Percentiles rank a stretch among this genome's conserved stretches.
These are phyloP conservation scores for Circinella minor DNA, from an alignment of 371 early-diverging fungal genomes.

Conservation along the genomic window DNA sequence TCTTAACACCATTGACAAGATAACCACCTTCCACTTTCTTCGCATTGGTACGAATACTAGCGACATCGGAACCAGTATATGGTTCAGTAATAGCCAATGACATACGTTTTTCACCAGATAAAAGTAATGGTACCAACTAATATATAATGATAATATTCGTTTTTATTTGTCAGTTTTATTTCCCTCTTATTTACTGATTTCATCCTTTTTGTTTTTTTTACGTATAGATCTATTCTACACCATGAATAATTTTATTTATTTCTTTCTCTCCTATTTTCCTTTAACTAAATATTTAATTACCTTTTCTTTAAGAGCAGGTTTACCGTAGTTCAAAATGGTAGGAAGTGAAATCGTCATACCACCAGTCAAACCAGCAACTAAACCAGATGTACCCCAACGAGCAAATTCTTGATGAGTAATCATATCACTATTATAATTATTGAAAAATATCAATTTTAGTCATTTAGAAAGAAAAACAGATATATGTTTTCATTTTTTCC, in stretches of 20 bases:
- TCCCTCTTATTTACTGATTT: too few relatives aligned
- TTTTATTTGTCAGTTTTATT: too few relatives aligned
- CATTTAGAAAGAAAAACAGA: too few relatives aligned
- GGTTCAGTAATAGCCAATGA: slow-evolving; percentile 73
- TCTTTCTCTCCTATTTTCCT: too few relatives aligned
- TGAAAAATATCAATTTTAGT: neutral
- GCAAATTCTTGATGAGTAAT: slow-evolving; percentile 79
- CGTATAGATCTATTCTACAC: too few relatives aligned
- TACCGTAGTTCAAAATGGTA: slow-evolving; percentile 51
- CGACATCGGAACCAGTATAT: slow-evolving; percentile 83
- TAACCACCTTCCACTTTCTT: slow-evolving; percentile 70
- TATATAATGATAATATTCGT: too few relatives aligned
- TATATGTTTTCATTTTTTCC: neutral
- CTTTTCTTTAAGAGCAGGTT: slow-evolving; percentile 30
- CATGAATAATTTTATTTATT: neutral
- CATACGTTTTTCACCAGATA: slow-evolving; percentile 76
- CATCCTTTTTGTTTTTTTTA: too few relatives aligned
- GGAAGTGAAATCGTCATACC: slow-evolving; percentile 55
- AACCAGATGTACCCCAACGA: slow-evolving; percentile 44
- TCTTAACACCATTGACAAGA: slow-evolving; percentile 82
- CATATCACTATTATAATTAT: slow-evolving; percentile 49
- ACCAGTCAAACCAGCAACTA: slow-evolving; percentile 43
- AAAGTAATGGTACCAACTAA: slow-evolving; percentile 63
- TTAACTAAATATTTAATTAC: slow-evolving; percentile 21
- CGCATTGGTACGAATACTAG: slow-evolving; percentile 74